Base-by-base conservation (phyloP, 2,329 filamentous ascomycete genomes). In the Setomelanomma holmii region DNA sequence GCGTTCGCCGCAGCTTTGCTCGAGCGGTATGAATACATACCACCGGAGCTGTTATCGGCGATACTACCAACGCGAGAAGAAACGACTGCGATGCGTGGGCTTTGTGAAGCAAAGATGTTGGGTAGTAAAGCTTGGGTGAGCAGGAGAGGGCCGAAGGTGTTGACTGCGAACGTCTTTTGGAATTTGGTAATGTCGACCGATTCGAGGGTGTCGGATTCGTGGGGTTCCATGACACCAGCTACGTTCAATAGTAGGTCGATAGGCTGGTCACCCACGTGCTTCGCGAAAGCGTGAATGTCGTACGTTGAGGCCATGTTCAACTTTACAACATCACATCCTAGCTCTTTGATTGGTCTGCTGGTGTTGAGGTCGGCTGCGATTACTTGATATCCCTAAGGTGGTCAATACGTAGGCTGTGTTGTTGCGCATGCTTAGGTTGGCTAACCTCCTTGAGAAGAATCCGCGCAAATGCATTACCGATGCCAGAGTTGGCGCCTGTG, bases 1-100 rank as follows among this genome's bases (percentile, higher is more conserved):
- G 67, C 73, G 53, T 80, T 79, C 22, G 80, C 72, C 6, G 76
- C 79, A 4, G 79, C 74, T 57, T 80, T 80, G 10, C 67, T 75
- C 2, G 73, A 69, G 2, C 78, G 75, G 45, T 80, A 80, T 2
- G 77, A 75, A 43, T 80, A 80, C 27, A 55, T 63, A 5, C 78
- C 75, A 8, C 79, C 78, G 1, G 70, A 69, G 41, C 52, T 63
- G 50, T 80, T 80, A 51, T 80, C 77, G 10, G 61, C 68, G 19
- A 81, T 76, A 33, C 67, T 73, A 6, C 77, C 78, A 5, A 80
- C 76, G 16, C 79, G 72, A 23, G 69, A 75, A 36, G 72, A 77
- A 38, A 80, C 74, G 44, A 78, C 76, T 1, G 71, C 77, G 5
- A 79, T 67, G 19, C 70, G 65, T 1, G 77, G 72, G 10, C 56